Base-by-base conservation (phyloP, 1,284 basidiomycete species). In the Schizopora paradoxa region DNA sequence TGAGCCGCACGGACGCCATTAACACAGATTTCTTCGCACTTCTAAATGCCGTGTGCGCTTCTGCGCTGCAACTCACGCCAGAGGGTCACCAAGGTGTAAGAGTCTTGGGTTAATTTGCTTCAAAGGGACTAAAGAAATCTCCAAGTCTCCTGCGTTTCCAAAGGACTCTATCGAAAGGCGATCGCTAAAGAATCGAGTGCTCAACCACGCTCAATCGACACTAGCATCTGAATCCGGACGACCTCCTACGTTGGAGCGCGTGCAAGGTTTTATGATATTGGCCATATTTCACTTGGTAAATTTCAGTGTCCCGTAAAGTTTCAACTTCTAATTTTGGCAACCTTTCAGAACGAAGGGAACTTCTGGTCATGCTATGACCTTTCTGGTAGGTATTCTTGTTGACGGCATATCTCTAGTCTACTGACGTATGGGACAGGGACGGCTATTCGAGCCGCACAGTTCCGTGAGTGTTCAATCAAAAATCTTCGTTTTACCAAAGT, bases 391-490 rank as follows among this genome's bases (percentile, higher is more conserved):
- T 19, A n/a, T 7, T 6, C 22, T 11, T 47, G 23, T 16, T 6
- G 10, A n/a, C 13, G 27, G 28, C 6, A n/a, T 8, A 10, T 18
- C 25, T 14, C 7, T 8, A 34, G 21, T 18, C 29, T 22, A 23
- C 22, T 10, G 11, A 26, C 4, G 26, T 14, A 16, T 16, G 11
- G 29, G 22, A 11, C 14, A 54, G 53, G 44, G 29, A 33, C 52
- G 10, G 57, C 57, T 6, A 56, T 58, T 39, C 55, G 57, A 13
- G 57, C 54, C 51, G 57, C 56, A 11, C 56, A 58, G 37, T 46
- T 53, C 8, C 32, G 47, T 48, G 25, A 38, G 41, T 48, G 14
- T 6, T 16, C 21, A 16, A 14, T 41, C 21, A 39, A 52, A 51
- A 39, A 11, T 45, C 19, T 2, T 41, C 37, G 29, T 2, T 33